phyloP scores from a whole-genome alignment of 495 filamentous ascomycete genomes.

The Trichoderma asperelloides region DNA sequence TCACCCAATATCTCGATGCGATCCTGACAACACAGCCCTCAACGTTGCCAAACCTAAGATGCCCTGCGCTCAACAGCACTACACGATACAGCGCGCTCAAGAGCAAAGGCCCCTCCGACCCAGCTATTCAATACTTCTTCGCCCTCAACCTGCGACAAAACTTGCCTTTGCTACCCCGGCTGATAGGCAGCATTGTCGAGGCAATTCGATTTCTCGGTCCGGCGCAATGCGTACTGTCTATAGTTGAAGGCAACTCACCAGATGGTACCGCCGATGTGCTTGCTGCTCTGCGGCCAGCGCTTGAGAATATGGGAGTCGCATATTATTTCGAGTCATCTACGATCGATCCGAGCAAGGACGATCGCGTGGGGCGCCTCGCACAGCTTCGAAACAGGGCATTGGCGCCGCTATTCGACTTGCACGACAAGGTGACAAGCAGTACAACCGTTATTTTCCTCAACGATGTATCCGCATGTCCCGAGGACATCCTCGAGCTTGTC shows the following conservation, averaged over 20 bases:
- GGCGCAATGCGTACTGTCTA: conserved; percentile 37
- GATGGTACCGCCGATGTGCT: conserved; percentile 45
- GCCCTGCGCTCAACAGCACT: neutral
- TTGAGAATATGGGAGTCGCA: conserved; percentile 24
- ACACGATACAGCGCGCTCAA: neutral
- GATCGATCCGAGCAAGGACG: conserved; percentile 26
- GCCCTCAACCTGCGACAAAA: conserved; percentile 39
- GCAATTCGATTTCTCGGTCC: conserved; percentile 40
- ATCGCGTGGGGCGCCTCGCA: conserved; percentile 35
- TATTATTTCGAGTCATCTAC: conserved; percentile 30
- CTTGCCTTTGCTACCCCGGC: conserved; percentile 32
- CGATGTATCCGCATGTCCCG: conserved; percentile 39
- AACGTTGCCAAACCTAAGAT: neutral
- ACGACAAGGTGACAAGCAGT: conserved; percentile 15
- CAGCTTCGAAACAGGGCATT: conserved; percentile 38
- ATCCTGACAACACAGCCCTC: neutral
- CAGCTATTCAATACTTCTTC: conserved; percentile 32
- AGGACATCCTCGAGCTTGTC: conserved; percentile 45
- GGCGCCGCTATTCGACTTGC: conserved; percentile 24
- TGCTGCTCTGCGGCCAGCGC: conserved; percentile 19
- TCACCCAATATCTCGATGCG: conserved; percentile 1
- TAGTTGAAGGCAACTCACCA: conserved; percentile 40
- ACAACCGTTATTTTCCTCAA: conserved; percentile 42
- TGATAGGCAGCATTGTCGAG: conserved; percentile 37
- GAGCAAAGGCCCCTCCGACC: neutral